Evolutionary conservation across 208 protist genomes (phyloP).

Genomic region (Histomonas meleagridis): DNA sequence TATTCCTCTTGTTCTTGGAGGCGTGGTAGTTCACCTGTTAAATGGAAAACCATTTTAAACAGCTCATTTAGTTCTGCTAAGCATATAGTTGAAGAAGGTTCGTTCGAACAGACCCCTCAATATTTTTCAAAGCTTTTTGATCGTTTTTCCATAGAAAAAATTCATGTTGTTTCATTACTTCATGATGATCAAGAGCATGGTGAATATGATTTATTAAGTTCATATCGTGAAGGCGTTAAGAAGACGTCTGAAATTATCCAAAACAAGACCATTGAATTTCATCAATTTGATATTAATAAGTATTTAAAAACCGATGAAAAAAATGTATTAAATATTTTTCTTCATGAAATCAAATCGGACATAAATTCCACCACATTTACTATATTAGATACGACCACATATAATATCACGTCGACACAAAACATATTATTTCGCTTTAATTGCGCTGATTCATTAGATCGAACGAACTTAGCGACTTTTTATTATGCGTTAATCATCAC

Average conservation of each 20-base stretch:
- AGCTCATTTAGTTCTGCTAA: neutral
- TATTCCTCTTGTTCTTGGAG: neutral
- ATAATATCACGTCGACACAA: neutral
- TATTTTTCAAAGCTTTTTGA: neutral
- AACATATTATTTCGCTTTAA: neutral
- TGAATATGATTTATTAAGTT: neutral
- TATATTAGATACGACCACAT: neutral
- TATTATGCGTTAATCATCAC: neutral
- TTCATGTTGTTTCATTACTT: neutral
- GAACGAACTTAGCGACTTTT: neutral
- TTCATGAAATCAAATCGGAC: neutral
- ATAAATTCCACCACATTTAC: neutral
- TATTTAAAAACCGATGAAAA: neutral
- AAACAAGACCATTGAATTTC: neutral
- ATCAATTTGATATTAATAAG: neutral
- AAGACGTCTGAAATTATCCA: neutral
- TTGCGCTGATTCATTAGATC: constrained; percentile 7
- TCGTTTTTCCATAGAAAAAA: neutral
- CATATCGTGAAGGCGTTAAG: neutral
- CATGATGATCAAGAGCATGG: neutral
- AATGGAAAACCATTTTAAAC: neutral
- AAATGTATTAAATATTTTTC: neutral
- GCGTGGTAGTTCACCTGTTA: neutral
- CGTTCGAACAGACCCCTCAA: neutral
- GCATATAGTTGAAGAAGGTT: neutral